Evolutionary conservation across 2,329 filamentous ascomycete species (phyloP).

Genomic region (Penicillium glabrum): DNA sequence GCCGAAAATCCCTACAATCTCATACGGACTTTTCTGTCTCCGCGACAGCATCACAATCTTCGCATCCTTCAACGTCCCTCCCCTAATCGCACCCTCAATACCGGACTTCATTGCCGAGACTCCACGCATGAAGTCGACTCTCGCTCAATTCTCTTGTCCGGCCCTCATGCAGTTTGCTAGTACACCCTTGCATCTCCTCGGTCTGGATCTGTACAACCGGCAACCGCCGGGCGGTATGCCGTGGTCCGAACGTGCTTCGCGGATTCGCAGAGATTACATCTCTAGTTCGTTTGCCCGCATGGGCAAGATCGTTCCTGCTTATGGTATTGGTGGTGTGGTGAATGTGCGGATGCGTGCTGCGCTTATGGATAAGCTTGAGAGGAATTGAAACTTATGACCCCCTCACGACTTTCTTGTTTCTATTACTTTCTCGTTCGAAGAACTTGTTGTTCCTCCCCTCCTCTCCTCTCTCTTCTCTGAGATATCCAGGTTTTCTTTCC

Average conservation of each 20-base stretch:
- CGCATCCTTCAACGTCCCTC: slow-evolving; percentile 86
- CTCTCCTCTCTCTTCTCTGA: slow-evolving; percentile 10
- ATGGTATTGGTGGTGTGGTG: slow-evolving; percentile 83
- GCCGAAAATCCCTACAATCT: slow-evolving; percentile 62
- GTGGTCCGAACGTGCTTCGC: slow-evolving; percentile 62
- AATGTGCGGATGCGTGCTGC: slow-evolving; percentile 69
- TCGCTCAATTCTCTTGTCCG: slow-evolving; percentile 79
- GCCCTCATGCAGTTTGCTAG: slow-evolving; percentile 75
- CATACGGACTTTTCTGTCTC: slow-evolving; percentile 75
- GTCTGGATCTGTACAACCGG: slow-evolving; percentile 83
- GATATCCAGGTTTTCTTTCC: not conserved
- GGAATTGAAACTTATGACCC: slow-evolving; percentile 10
- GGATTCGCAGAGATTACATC: slow-evolving; percentile 73
- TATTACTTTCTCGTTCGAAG: not conserved
- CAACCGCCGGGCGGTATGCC: slow-evolving; percentile 43
- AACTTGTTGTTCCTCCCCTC: not conserved
- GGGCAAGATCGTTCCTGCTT: slow-evolving; percentile 82
- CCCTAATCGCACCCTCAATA: slow-evolving; percentile 70
- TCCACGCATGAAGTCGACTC: slow-evolving; percentile 52
- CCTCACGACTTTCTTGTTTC: not conserved
- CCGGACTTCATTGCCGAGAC: slow-evolving; percentile 52
- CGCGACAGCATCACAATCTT: slow-evolving; percentile 89
- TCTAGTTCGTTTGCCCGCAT: slow-evolving; percentile 73
- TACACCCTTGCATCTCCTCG: slow-evolving; percentile 82
- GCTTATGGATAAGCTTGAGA: slow-evolving; percentile 65